Evolutionary conservation across 768 basidiomycete genomes (phyloP).

Genomic region (Pisolithus microcarpus): DNA sequence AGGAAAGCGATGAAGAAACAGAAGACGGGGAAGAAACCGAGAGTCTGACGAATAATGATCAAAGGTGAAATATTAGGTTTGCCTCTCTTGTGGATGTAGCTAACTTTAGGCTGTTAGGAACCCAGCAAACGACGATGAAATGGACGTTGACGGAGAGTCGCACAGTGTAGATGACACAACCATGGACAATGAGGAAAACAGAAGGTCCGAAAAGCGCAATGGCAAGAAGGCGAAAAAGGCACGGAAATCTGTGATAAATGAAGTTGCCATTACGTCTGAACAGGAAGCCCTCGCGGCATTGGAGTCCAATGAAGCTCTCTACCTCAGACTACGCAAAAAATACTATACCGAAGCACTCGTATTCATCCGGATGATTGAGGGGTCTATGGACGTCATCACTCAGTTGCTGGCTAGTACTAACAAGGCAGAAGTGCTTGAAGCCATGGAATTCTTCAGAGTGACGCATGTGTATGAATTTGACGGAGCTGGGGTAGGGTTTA

Average conservation of each 20-base stretch:
- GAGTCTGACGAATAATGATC: constrained; percentile 29
- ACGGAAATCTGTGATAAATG: constrained; percentile 65
- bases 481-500: constrained; percentile 54
- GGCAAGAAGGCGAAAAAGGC: constrained; percentile 43
- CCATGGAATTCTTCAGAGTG: constrained; percentile 85
- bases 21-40: constrained; percentile 37
- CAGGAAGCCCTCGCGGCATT: constrained; percentile 65
- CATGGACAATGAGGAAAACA: constrained; percentile 32
- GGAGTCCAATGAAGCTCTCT: constrained; percentile 56
- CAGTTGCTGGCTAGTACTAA: constrained; percentile 80
- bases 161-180: constrained; percentile 29
- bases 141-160: constrained; percentile 50
- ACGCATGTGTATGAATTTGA: constrained; percentile 77
- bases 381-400: constrained; percentile 63
- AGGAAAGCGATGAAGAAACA: constrained; percentile 27
- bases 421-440: constrained; percentile 76
- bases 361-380: constrained; percentile 69
- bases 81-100: background rate
- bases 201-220: constrained; percentile 35
- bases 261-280: constrained; percentile 62
- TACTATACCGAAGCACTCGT: constrained; percentile 80
- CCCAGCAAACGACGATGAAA: constrained; percentile 38
- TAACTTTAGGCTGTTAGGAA: constrained; percentile 11
- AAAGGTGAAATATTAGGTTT: constrained; percentile 9
- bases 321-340: constrained; percentile 69